Base-by-base conservation (phyloP, 2,329 filamentous ascomycete genomes). In the Colletotrichum endophyticum region DNA sequence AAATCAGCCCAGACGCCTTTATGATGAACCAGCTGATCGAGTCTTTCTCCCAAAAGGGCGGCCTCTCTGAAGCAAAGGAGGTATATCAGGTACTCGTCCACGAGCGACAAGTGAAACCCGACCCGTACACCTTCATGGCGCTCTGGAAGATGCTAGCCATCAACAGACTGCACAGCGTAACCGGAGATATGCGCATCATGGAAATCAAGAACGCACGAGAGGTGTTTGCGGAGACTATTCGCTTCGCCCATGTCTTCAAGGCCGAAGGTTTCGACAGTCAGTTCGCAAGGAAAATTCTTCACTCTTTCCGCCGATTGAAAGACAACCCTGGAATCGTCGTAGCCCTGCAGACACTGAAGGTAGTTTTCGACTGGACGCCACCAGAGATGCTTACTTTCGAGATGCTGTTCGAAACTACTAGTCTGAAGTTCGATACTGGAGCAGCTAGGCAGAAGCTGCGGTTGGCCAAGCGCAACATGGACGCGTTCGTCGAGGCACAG, bases 21-120 rank as follows among this genome's bases (percentile, higher is more conserved):
- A 94, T 96, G 85, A 92, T 96, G 88, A 97, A 96, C 83, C 94
- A 96, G 81, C 86, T 96, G 27, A 90, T 97, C 30, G 91, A 92
- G 76, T 91, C 92, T 8, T 90, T 93, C 77, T 88, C 94, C 63
- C 90, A 92, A 76, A 89, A 90, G 74, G 90, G 91, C 67, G 87
- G 91, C 69, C 87, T 89, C 61, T 83, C 85, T 28, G 86, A 89
- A 67, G 91, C 94, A 0, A 88, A 90, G 79, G 81, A 84, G 4
- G 87, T 92, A 34, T 95, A 92, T 82, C 82, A 85, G 12, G 83
- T 85, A 22, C 88, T 95, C 81, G 89, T 90, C 34, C 79, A 83
- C 12, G 84, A 88, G 30, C 85, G 86, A 44, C 85, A 84, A 36
- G 82, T 94, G 56, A 84, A 86, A 66, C 93, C 94, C 1, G 93